Base-by-base conservation (phyloP, 352 stramenopile species). In the Halophytophthora polymorphica region DNA sequence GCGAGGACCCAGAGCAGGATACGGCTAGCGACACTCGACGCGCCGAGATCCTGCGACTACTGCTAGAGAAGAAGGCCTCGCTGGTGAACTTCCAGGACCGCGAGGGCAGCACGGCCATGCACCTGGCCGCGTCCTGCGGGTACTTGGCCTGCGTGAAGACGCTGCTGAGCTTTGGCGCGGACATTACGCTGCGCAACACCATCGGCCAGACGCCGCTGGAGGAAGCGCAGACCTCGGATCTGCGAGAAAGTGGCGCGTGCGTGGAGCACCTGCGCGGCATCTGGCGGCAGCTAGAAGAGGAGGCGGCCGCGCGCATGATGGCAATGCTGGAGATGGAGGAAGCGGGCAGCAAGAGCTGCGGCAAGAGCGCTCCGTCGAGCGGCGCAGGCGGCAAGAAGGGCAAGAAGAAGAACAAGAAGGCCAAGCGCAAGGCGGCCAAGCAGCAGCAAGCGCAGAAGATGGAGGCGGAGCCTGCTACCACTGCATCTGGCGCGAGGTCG, bases 271-370 rank as follows among this genome's bases (percentile, higher is more conserved):
- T 93, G 39, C 75, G 71, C 14, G 58, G 52, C 11, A 81, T 88
- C 22, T 93, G 83, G 83, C 70, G 72, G 15, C 61, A 72, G 13
- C 52, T 93, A 13, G 83, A 93, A 60, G 80, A 93, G 48, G 80
- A 93, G 53, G 83, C 81, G 1, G 75, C 81, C 0, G 69, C 73
- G 14, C 72, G 81, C 1, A 93, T 91, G 83, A 82, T 90, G 64
- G 68, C 71, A 6, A 93, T 93, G 83, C 61, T 93, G 2, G 80
- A 93, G 59, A 83, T 91, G 70, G 83, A 93, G 45, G 80, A 88
- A 43, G 63, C 67, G n/a, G 43, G 53, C 2, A 34, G 36, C n/a
- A 65, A 59, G 12, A 56, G 23, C 29, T 50, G 28, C 3, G 31
- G 40, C 21, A 45, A 17, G 8, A 64, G 13, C 34, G 37, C 19